phyloP scores from a whole-genome alignment of 2,329 filamentous ascomycete species.

The Verticillium nonalfalfae region DNA sequence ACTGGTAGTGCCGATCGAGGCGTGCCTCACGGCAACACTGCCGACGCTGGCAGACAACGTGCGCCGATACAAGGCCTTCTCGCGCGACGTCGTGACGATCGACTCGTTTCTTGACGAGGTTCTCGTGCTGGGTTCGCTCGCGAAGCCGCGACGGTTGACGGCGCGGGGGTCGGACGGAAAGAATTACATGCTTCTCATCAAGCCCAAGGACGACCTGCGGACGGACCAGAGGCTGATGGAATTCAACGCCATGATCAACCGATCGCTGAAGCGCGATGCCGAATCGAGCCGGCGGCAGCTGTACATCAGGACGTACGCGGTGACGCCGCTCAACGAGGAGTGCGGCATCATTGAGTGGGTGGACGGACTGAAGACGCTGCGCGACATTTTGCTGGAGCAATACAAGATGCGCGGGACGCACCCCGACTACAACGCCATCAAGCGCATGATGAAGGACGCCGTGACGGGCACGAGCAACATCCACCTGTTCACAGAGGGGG shows the following conservation, averaged over 20 bases:
- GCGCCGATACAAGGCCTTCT: constrained; percentile 79
- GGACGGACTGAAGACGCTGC: constrained; percentile 86
- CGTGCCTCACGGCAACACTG: constrained; percentile 74
- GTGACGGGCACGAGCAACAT: constrained; percentile 52
- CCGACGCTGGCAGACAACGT: constrained; percentile 67
- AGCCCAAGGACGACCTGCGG: constrained; percentile 94
- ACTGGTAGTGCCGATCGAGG: constrained; percentile 84
- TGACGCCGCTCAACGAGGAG: constrained; percentile 94
- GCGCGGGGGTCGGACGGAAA: constrained; percentile 86
- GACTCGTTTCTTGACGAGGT: constrained; percentile 79
- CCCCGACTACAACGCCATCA: constrained; percentile 64
- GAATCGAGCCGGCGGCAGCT: constrained; percentile 85
- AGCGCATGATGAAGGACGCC: constrained; percentile 57
- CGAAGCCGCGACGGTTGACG: constrained; percentile 84
- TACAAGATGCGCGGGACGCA: constrained; percentile 69
- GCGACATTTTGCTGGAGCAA: constrained; percentile 78
- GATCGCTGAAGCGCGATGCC: constrained; percentile 83
- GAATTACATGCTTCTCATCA: constrained; percentile 85
- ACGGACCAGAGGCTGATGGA: constrained; percentile 99
- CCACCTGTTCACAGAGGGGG: constrained; percentile 62
- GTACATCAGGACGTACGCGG: constrained; percentile 95
- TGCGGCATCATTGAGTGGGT: constrained; percentile 99
- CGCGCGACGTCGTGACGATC: constrained; percentile 79
- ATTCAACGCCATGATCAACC: constrained; percentile 97
- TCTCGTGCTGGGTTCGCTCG: constrained; percentile 81